Evolutionary conservation across 202 grass and related monocot species (phyloP).

Genomic region (Sporobolus alterniflorus): DNA sequence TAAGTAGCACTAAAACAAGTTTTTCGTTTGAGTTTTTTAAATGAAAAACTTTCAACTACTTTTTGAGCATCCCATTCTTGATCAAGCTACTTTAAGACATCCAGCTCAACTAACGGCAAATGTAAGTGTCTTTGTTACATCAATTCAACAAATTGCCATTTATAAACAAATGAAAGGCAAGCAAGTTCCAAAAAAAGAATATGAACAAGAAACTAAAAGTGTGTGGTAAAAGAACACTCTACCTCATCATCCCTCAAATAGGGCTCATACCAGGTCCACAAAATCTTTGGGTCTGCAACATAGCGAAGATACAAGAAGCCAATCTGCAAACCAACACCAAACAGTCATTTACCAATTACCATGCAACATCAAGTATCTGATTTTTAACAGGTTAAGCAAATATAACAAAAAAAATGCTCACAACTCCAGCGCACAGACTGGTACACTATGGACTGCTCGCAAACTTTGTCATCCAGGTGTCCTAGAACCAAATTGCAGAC

Average conservation of each 20-base stretch:
- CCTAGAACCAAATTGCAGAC: constrained; percentile 56
- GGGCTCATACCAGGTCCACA: constrained; percentile 96
- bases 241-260: constrained; percentile 98
- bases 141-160: neutral
- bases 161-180: too few species aligned
- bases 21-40: neutral
- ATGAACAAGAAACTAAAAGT: neutral
- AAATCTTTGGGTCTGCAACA: constrained; percentile 80
- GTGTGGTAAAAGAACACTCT: neutral
- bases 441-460: constrained; percentile 60
- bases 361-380: constrained; percentile 15
- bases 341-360: constrained; percentile 40
- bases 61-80: neutral
- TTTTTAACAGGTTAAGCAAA: constrained; percentile 39
- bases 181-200: too few species aligned
- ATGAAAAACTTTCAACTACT: neutral
- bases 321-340: constrained; percentile 53
- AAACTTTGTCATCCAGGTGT: constrained; percentile 65
- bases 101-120: neutral
- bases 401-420: constrained; percentile 64
- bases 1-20: neutral
- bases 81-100: neutral
- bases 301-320: constrained; percentile 91
- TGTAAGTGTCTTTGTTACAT: neutral
- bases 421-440: constrained; percentile 71